Percentiles rank a stretch among this genome's conserved stretches.
phyloP scores from a whole-genome alignment of 805 yeast genomes.

The Deakozyma indianensis region DNA sequence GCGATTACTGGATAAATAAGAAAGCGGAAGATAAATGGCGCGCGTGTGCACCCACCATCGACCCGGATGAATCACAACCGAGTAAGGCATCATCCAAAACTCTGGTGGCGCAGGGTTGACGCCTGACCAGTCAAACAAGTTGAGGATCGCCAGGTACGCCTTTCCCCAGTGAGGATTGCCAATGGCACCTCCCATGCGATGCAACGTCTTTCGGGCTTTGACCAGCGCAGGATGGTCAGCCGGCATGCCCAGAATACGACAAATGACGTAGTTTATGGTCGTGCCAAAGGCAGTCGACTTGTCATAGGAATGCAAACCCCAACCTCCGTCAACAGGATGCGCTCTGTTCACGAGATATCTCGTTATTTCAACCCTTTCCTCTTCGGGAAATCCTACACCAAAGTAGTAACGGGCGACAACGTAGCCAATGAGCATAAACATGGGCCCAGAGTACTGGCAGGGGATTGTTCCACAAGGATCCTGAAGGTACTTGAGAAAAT shows the following conservation, averaged over 20 bases:
- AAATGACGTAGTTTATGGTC: conserved; percentile 64
- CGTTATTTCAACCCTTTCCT: conserved; percentile 51
- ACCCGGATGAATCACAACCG: conserved; percentile 78
- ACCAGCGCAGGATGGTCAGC: conserved; percentile 62
- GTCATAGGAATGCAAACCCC: conserved; percentile 92
- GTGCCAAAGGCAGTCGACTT: conserved; percentile 96
- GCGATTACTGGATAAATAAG: conserved; percentile 54
- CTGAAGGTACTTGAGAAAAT: conserved; percentile 64
- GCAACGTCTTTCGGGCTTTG: conserved; percentile 60
- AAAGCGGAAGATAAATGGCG: conserved; percentile 76
- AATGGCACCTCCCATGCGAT: conserved; percentile 73
- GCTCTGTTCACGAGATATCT: conserved; percentile 83
- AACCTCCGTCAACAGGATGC: conserved; percentile 98
- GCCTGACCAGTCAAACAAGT: conserved; percentile 86
- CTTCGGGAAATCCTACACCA: conserved; percentile 51
- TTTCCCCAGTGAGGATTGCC: conserved; percentile 97
- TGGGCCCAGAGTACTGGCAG: conserved; percentile 90
- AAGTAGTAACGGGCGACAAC: conserved; percentile 62
- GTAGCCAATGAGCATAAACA: conserved; percentile 91
- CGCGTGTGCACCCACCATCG: conserved; percentile 99
- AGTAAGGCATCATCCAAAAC: conserved; percentile 74
- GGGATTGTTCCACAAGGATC: conserved; percentile 83
- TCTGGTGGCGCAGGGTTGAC: conserved; percentile 98
- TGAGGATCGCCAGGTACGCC: conserved; percentile 70
- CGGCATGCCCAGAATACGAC: conserved; percentile 66